These are phyloP conservation scores for Biscogniauxia mediterranea DNA, from an alignment of 2,329 filamentous ascomycete genomes.

Conservation along the genomic window DNA sequence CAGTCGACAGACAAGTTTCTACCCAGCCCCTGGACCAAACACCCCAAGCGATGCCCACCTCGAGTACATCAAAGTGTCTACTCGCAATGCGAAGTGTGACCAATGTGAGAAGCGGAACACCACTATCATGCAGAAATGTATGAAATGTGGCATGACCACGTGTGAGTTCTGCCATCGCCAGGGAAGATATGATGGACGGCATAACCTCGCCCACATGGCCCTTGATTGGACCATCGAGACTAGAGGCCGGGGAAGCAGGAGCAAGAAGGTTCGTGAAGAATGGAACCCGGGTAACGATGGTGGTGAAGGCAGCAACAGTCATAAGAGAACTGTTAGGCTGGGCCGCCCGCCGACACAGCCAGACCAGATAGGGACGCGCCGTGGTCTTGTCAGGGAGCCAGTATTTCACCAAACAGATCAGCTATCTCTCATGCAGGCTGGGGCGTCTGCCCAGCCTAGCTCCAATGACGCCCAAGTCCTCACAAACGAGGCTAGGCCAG, in stretches of 20 bases:
- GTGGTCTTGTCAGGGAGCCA: not conserved
- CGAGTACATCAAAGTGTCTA: slow-evolving; percentile 3
- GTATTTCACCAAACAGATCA: not conserved
- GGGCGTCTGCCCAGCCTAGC: not conserved
- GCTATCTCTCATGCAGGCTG: not conserved
- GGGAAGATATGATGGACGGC: slow-evolving; percentile 10
- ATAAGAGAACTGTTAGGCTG: not conserved
- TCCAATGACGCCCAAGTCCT: not conserved
- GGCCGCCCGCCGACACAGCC: not conserved
- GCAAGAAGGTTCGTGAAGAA: not conserved
- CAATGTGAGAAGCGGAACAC: slow-evolving; percentile 5
- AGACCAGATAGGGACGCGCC: not conserved
- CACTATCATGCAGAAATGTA: slow-evolving; percentile 16
- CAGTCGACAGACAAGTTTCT: too few relatives aligned
- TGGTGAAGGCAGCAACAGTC: not conserved
- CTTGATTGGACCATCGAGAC: slow-evolving; percentile 12
- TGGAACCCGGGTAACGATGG: not conserved
- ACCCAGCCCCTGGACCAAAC: not conserved
- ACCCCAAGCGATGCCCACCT: not conserved
- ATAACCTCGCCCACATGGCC: slow-evolving; percentile 7
- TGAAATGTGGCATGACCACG: slow-evolving; percentile 13
- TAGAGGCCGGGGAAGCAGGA: not conserved
- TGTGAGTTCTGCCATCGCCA: slow-evolving; percentile 14
- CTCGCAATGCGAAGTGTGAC: slow-evolving; percentile 8
- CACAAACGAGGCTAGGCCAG: not conserved